Evolutionary conservation across 306 rosid genomes (phyloP).

Genomic region (Rosa lucieae): DNA sequence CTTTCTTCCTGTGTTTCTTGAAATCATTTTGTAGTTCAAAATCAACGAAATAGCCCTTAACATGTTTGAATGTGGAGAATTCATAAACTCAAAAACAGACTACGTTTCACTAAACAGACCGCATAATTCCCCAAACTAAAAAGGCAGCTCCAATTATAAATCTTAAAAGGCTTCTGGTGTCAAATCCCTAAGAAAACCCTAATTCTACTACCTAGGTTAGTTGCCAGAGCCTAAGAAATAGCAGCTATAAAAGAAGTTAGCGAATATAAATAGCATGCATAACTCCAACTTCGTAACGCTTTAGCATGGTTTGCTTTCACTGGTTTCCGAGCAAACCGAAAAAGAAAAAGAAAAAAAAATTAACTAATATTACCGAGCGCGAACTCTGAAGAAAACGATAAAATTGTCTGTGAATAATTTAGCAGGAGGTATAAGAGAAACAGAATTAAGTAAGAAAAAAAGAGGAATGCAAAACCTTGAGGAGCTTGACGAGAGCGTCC

Average conservation of each 20-base stretch:
- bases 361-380: slow-evolving; percentile 26
- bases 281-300: background rate
- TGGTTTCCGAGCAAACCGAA: slow-evolving; percentile 9
- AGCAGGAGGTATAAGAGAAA: background rate
- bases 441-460: slow-evolving; percentile 15
- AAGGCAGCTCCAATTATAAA: slow-evolving; percentile 3
- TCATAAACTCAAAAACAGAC: background rate
- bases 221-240: background rate
- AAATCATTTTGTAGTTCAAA: background rate
- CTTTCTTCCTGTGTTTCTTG: background rate
- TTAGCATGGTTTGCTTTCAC: background rate
- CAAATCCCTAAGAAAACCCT: slow-evolving; percentile 24
- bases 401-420: background rate
- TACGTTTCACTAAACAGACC: slow-evolving; percentile 3
- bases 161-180: background rate
- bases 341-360: slow-evolving; percentile 5
- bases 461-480: slow-evolving; percentile 61
- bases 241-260: background rate
- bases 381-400: background rate
- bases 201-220: slow-evolving; percentile 12
- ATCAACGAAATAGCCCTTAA: background rate
- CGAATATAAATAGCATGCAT: slow-evolving; percentile 7
- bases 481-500: slow-evolving; percentile 78
- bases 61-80: background rate
- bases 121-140: background rate